These are phyloP conservation scores for Clonostachys rhizophaga DNA, from an alignment of 2,329 filamentous ascomycete genomes.

Conservation along the genomic window DNA sequence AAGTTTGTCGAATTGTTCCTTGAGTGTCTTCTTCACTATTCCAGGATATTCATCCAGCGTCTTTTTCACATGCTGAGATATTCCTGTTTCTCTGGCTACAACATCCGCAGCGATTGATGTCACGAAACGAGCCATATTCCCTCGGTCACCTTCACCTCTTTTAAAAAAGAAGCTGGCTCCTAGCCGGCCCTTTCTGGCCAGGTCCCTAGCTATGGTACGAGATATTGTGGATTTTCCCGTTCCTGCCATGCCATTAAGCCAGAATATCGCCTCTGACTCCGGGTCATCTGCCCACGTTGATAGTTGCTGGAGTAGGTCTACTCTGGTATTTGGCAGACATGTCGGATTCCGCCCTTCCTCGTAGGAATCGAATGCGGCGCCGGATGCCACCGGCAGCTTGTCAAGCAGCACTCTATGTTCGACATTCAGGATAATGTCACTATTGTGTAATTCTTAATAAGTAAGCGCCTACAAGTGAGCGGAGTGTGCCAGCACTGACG, in stretches of 20 bases:
- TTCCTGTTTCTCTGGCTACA: not conserved
- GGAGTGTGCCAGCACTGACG: no score
- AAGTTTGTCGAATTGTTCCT: conserved; percentile 5
- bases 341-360: conserved; percentile 8
- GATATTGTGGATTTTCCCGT: conserved; percentile 2
- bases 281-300: not conserved
- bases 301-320: not conserved
- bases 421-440: no score
- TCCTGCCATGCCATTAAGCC: conserved; percentile 2
- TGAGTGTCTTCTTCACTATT: not conserved
- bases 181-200: not conserved
- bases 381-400: not conserved
- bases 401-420: no score
- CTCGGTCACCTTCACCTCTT: conserved; percentile 1
- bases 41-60: not conserved
- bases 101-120: not conserved
- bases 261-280: not conserved
- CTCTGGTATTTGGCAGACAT: not conserved
- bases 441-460: no score
- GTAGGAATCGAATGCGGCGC: not conserved
- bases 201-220: not conserved
- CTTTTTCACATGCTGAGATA: not conserved
- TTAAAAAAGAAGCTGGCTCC: conserved; percentile 8
- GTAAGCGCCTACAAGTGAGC: no score
- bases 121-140: not conserved